These are phyloP conservation scores for Fusarium ramigenum DNA, from an alignment of 2,329 filamentous ascomycete genomes.

Conservation along the genomic window DNA sequence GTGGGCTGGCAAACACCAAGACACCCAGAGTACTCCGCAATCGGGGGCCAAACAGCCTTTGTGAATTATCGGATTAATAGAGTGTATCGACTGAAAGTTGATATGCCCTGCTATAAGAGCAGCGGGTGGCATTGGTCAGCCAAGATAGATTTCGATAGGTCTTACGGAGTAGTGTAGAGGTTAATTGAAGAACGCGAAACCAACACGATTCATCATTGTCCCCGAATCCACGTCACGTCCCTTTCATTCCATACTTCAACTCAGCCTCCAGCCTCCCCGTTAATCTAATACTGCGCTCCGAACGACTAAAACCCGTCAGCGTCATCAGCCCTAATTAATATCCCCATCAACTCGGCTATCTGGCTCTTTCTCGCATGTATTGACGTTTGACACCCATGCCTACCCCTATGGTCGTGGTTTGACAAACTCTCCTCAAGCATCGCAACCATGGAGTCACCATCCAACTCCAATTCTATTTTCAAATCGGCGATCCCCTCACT, in stretches of 20 bases:
- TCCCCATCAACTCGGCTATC: not conserved
- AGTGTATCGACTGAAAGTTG: not conserved
- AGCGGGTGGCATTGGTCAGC: not conserved
- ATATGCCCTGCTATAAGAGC: not conserved
- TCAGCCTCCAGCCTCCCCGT: conserved; percentile 33
- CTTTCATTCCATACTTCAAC: conserved; percentile 1
- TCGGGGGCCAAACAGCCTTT: not conserved
- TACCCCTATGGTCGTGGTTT: not conserved
- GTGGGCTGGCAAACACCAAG: not conserved
- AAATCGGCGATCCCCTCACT: conserved; percentile 37
- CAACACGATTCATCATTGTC: conserved; percentile 34
- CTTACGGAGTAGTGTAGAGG: not conserved
- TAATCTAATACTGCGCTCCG: conserved; percentile 7
- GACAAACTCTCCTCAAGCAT: conserved; percentile 2
- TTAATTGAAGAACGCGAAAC: conserved; percentile 37
- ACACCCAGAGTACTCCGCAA: not conserved
- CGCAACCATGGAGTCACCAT: conserved; percentile 33
- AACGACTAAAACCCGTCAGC: conserved; percentile 1
- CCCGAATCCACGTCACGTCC: conserved; percentile 12
- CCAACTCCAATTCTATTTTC: conserved; percentile 21
- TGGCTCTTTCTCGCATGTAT: not conserved
- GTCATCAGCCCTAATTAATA: conserved; percentile 15
- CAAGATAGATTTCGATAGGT: not conserved
- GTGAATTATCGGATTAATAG: not conserved
- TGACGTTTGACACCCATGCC: conserved; percentile 2